Base-by-base conservation (phyloP, 352 stramenopile species). In the Phytophthora pini region DNA sequence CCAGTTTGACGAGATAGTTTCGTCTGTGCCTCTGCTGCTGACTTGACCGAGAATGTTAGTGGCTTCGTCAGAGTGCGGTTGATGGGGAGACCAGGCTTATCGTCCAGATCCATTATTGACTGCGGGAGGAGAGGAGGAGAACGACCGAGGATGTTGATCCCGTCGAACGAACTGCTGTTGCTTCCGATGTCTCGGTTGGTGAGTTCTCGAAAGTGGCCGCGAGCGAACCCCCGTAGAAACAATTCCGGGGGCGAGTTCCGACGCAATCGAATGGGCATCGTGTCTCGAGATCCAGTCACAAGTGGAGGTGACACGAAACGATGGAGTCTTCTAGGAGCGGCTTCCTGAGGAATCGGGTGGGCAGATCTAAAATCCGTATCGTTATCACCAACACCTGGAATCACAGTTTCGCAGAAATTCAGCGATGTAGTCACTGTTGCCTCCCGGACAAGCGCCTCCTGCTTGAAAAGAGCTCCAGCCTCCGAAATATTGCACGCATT, bases 191-290 rank as follows among this genome's bases (percentile, higher is more conserved):
- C 65, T 61, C 50, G 29, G 24, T 65, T 60, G 15, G 43, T 58
- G n/a, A 76, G 49, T 15, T 76, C 64, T 5, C 56, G 51, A 55
- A 74, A 68, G 36, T 61, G 48, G 17, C 57, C 61, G n/a, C 69
- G 69, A 53, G 74, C 77, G 51, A 90, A 92, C 17, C 74, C 75
- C 46, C 74, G 70, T 39, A 92, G 62, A 60, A 80, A 86, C 6
- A 90, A 44, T 55, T 92, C 85, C 2, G 83, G 79, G 0, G 82
- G 82, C 4, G 81, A 93, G 40, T 91, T 90, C 20, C 82, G 85
- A 41, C 85, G 78, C 41, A 82, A 74, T 29, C 49, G 61, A 65
- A 69, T 73, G 5, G 77, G 68, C 20, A 77, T 63, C 1, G 68
- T 61, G 20, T 61, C 64, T 11, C 66, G 77, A 8, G 72, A 76